Base-by-base conservation (phyloP, 2,329 filamentous ascomycete species). In the Ophiostoma pallidulum region DNA sequence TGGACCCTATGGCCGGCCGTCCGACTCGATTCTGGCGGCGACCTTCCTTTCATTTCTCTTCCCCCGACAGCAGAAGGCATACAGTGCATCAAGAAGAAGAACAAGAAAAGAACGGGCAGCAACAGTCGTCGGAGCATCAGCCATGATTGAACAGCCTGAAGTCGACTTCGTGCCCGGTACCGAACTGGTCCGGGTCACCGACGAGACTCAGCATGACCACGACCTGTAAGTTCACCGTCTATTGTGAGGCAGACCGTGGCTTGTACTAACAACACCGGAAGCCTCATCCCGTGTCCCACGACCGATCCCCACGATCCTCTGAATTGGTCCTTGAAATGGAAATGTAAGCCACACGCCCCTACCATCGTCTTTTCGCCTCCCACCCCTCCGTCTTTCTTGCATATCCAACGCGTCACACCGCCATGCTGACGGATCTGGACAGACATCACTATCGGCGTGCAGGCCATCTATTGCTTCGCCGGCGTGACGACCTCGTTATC, bases 191-290 rank as follows among this genome's bases (percentile, higher is more conserved):
- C 55, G 48, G 24, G 57, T 81, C 65, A 69, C 79, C 24, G 76
- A 75, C n/a, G 64, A 64, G 2, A 74, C 78, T 60, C 77, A 80
- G 59, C 80, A 81, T 55, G 74, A 80, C 55, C 80, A 80, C 53
- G 66, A 67, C 20, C 57, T 60, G 26, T 56, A 56, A 22, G 63
- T 14, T 14, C 13, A 26, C 10, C 5, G 4, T 16, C 8, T 39
- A 26, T n/a, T n/a, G 8, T 4, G 20, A 6, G 20, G 13, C 24
- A 29, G 14, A 61, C 35, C 19, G 3, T 38, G 8, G 19, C 7
- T 7, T 2, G 66, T 26, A 70, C 73, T 2, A 62, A 71, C 24
- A 38, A 29, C 20, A 19, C 20, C 16, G 14, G 14, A 5, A 59
- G 67, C 16, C 56, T 71, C 10, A 59, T 70, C 20, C 70, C 70